Evolutionary conservation across 768 basidiomycete genomes (phyloP), one percentile per base, ranked within the genome.

Genomic region (Agaricus bisporus): DNA sequence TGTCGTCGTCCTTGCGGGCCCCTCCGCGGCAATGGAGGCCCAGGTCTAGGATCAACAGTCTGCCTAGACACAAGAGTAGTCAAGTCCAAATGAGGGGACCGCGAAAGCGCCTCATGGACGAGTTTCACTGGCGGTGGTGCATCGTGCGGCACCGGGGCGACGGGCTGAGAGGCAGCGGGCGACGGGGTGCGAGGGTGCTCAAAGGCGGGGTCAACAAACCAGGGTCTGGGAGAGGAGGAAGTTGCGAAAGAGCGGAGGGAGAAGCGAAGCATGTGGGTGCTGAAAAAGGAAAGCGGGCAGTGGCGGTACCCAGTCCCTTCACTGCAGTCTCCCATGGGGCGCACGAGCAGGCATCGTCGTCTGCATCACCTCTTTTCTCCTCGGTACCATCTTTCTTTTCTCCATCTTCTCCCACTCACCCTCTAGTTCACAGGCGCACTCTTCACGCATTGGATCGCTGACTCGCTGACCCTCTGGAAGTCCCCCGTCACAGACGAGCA

Each of bases 371-470:
- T 87, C 88, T 48, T 91, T 91, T 61, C 74, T 93, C 18, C 79
- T 93, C 20, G 90, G 90, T 88, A 52, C 39, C 74, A 68, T 1
- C 18, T 35, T 46, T 44, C 53, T 57, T 22, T 37, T 20, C 18
- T 8, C 18, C 22, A n/a, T 38, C 20, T 22, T 6, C 18, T 28
- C 43, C 26, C 46, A 45, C 8, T 35, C 17, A 17, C 35, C 22
- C 4, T 4, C 1, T 22, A 22, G 37, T 56, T 58, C 28, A 12
- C 66, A 91, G 90, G 91, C 48, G 73, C 86, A 43, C 75, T 93
- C 4, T 91, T 91, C 65, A 91, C 89, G 35, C 86, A 93, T 64
- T 93, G 91, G 91, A 91, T 90, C 57, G 91, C 91, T n/a, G 91
- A 93, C 74, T 91, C 89, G 1, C 72, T 91, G 48, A 93, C 91